A percentile compares a stretch with the other conserved stretches of the same genome.
Evolutionary conservation across 805 yeast species (phyloP).

Genomic region (Blastobotrys robertii): DNA sequence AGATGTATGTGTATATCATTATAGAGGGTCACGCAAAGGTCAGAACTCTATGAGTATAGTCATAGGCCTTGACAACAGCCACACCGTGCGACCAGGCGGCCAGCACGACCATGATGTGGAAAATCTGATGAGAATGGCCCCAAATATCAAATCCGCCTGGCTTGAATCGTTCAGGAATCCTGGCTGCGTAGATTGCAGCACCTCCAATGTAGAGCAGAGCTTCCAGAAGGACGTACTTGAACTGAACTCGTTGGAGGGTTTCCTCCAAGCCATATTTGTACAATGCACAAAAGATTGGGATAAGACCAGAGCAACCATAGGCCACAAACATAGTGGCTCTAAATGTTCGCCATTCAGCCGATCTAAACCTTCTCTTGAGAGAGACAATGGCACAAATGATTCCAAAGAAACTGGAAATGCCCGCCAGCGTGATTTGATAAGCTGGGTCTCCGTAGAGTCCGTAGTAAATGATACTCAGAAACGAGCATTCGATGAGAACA

Average conservation of each 20-base stretch:
- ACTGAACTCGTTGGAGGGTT: conserved; percentile 42
- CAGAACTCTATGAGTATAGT: conserved; percentile 11
- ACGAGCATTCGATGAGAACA: conserved; percentile 53
- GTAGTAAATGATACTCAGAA: conserved; percentile 41
- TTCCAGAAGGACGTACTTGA: conserved; percentile 56
- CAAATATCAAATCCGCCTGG: conserved; percentile 60
- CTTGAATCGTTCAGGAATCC: conserved; percentile 63
- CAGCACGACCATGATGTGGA: conserved; percentile 65
- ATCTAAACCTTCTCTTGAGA: conserved; percentile 54
- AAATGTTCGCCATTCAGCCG: conserved; percentile 61
- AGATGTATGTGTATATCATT: too few relatives aligned
- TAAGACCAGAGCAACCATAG: conserved; percentile 68
- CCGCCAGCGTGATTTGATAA: conserved; percentile 22
- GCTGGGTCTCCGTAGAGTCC: conserved; percentile 33
- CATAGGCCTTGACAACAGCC: conserved; percentile 51
- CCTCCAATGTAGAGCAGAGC: conserved; percentile 71
- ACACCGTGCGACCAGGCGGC: conserved; percentile 68
- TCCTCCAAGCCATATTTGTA: conserved; percentile 39
- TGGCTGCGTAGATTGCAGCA: conserved; percentile 64
- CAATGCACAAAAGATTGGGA: conserved; percentile 57
- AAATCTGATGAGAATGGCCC: conserved; percentile 82
- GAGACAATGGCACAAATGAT: conserved; percentile 52
- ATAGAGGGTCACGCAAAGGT: too few relatives aligned
- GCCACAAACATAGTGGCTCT: conserved; percentile 70
- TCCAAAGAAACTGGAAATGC: conserved; percentile 44